Base-by-base conservation (phyloP, 2,329 filamentous ascomycete species). In the Alternaria brassicicola region DNA sequence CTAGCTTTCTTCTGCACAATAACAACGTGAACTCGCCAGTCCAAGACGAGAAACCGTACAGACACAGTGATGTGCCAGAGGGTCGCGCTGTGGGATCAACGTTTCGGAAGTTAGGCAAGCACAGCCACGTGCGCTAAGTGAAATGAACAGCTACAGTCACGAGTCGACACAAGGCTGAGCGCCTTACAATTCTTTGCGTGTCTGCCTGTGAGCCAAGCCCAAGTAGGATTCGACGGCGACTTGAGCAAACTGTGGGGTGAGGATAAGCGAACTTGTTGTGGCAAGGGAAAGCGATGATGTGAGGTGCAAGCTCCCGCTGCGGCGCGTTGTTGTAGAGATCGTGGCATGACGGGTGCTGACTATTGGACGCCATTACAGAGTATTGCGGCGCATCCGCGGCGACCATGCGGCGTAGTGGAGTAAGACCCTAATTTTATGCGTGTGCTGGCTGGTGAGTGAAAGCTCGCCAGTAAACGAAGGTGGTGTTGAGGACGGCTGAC, bases 81-180 rank as follows among this genome's bases (percentile, higher is more conserved):
- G 43, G 54, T 54, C 9, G 43, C 39, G 55, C 49, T 59, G 52
- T 52, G 52, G 38, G 56, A 63, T 57, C 49, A 52, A 43, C 25
- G 56, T 39, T 47, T 51, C 28, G 52, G 50, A 58, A 42, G 48
- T 63, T 55, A 63, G 63, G 65, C 61, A 57, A 56, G 64, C 69
- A 67, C 61, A 68, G 70, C 70, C 70, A 70, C 68, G 53, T 67
- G 63, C 71, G 67, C 70, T 73, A 69, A 69, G 63, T 59, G 63
- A 70, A 59, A 61, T 67, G 62, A 63, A 59, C 59, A 51, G 57
- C 57, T 56, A 43, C 41, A 38, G 42, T 49, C 51, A 56, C 58
- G 61, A 66, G 64, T 65, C 55, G 57, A 57, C 19, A 31, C 42
- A 51, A 52, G 50, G 66, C 64, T 65, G 67, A 65, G 57, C 52